Percentiles rank a stretch among this genome's conserved stretches.
Conservation (phyloP, 768 basidiomycete genomes). For the Astraeus odoratus region DNA sequence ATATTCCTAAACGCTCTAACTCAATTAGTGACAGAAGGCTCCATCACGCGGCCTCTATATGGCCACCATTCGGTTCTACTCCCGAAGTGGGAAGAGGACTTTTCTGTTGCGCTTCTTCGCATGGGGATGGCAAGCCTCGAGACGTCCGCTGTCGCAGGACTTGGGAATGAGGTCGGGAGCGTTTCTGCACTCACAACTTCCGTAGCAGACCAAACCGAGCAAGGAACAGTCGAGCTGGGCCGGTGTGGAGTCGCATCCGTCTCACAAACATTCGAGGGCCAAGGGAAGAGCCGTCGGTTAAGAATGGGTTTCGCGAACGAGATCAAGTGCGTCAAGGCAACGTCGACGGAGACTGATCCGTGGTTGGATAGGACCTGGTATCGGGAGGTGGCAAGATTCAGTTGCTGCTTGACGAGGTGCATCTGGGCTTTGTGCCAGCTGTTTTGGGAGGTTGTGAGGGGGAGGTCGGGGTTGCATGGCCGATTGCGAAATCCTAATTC, state of each 20-base stretch:
- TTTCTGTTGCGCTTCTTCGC: slow-evolving; percentile 61
- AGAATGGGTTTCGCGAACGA: slow-evolving; percentile 45
- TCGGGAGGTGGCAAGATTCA: slow-evolving; percentile 32
- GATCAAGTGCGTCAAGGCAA: slow-evolving; percentile 35
- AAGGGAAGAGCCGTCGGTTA: slow-evolving; percentile 15
- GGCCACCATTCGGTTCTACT: slow-evolving; percentile 37
- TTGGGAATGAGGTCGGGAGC: slow-evolving; percentile 66
- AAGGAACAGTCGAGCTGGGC: slow-evolving; percentile 33
- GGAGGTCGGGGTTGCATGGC: slow-evolving; percentile 7
- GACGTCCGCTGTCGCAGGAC: slow-evolving; percentile 62
- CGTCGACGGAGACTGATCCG: slow-evolving; percentile 29
- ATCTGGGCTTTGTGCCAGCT: slow-evolving; percentile 15
- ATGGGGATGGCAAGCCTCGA: slow-evolving; percentile 72
- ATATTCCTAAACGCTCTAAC: slow-evolving; percentile 54
- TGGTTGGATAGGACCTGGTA: slow-evolving; percentile 37
- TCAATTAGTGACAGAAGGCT: slow-evolving; percentile 58
- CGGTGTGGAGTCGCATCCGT: slow-evolving; percentile 37
- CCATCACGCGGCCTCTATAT: slow-evolving; percentile 52
- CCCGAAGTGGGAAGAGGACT: slow-evolving; percentile 64
- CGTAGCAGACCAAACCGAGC: slow-evolving; percentile 14
- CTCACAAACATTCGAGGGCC: slow-evolving; percentile 22
- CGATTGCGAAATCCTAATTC: not conserved
- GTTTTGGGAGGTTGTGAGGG: slow-evolving; percentile 13
- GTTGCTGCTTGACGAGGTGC: slow-evolving; percentile 21
- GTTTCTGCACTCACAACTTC: slow-evolving; percentile 28